Evolutionary conservation across 306 rosid species (phyloP).

Genomic region (Fragaria vesca): DNA sequence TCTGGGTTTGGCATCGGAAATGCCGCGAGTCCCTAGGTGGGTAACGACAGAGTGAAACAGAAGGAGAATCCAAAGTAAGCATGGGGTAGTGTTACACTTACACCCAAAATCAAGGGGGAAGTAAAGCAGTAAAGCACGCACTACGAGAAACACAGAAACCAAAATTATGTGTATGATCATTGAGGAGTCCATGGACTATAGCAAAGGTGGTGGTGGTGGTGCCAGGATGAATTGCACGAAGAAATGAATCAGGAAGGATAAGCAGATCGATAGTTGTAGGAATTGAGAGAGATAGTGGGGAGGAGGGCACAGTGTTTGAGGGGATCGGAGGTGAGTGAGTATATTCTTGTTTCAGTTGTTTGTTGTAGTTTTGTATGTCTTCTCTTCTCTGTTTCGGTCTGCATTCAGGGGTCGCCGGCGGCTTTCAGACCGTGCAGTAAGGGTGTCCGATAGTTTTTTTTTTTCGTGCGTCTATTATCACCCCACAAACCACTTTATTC

Average conservation of each 20-base stretch:
- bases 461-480: no score
- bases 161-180: not conserved
- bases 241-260: not conserved
- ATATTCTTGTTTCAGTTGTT: not conserved
- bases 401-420: not conserved
- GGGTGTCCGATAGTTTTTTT: no score
- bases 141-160: conserved; percentile 16
- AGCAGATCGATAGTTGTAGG: not conserved
- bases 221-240: not conserved
- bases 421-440: no score
- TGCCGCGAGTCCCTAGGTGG: conserved; percentile 14
- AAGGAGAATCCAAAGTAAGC: not conserved
- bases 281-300: not conserved
- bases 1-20: conserved; percentile 5
- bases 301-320: not conserved
- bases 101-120: not conserved
- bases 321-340: not conserved
- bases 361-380: not conserved
- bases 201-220: not conserved
- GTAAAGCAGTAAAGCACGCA: not conserved
- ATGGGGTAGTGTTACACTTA: not conserved
- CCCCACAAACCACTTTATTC: no score
- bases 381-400: not conserved
- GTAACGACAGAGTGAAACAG: not conserved
- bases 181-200: not conserved